Evolutionary conservation across 2,329 filamentous ascomycete genomes (phyloP), one percentile per base, ranked within the genome.

Genomic region (Triangularia verruculosa): DNA sequence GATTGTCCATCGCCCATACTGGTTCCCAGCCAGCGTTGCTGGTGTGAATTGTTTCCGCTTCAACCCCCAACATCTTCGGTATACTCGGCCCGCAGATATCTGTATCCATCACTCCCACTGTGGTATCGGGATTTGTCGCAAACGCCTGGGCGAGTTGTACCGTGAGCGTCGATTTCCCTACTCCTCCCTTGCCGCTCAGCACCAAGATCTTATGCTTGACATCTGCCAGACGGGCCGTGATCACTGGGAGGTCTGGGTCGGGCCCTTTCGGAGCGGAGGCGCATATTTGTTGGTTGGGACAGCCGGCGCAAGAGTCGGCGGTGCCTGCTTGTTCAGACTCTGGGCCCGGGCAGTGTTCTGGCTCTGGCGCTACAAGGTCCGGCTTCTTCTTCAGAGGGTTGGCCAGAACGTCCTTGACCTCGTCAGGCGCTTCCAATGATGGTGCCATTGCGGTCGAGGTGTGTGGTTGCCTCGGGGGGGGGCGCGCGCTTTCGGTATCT

Each of bases 31-130:
- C 95, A 0, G 89, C 86, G 60, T 86, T 89, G 73, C 89, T 95
- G 60, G 97, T 87, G 75, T 99, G 95, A 59, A 99, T 95, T 1
- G 91, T 96, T 78, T 99, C 94, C 25, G 87, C 81, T 77, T 97
- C 93, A 0, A 97, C 94, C 32, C 95, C 95, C 89, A 99, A 93
- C 94, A 99, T 98, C 80, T 97, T 97, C 20, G 95, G 95, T 72
- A 99, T 97, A 68, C 88, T 92, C 0, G 95, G 95, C 0, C 95
- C 95, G 78, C 93, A 97, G 67, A 99, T 97, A 76, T 99, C 95
- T 6, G 95, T 96, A 77, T 99, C 95, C 92, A 98, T 97, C 70
- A 99, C 89, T 20, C 94, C 95, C 27, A 99, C 91, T 1, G 87
- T 92, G 62, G 82, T 89, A 54, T 89, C 86, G 0, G 89, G 87